phyloP scores from a whole-genome alignment of 345 rosid genomes.

The Dipteronia sinensis region DNA sequence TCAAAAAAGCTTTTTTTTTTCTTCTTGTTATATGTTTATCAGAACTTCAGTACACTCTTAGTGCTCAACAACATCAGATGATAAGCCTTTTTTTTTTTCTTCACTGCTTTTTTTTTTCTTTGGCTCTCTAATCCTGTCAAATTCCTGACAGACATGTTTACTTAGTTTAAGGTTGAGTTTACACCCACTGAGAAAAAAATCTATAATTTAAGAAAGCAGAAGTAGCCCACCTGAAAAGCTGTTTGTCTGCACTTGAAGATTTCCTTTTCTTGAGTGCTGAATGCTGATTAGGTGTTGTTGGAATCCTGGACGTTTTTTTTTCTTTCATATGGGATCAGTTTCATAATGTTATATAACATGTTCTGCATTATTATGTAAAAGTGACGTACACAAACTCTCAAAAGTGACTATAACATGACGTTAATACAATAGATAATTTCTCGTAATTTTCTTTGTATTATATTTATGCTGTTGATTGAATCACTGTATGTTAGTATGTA shows the following conservation, averaged over 20 bases:
- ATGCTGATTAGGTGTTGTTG: no score
- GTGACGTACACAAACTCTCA: no score
- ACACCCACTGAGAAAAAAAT: conserved; percentile 37
- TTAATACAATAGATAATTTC: no score
- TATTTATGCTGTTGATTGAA: not conserved
- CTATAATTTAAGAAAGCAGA: not conserved
- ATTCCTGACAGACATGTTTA: conserved; percentile 38
- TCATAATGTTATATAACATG: no score
- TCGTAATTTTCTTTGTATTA: no score
- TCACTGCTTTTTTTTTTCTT: conserved; percentile 24
- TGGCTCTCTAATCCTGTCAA: conserved; percentile 38
- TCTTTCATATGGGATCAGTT: no score
- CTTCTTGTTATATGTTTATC: conserved; percentile 15
- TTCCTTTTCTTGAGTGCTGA: conserved; percentile 4
- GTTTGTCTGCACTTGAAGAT: conserved; percentile 33
- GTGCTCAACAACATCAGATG: conserved; percentile 44
- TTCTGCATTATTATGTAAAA: no score
- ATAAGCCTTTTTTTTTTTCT: conserved; percentile 26
- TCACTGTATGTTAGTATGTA: not conserved
- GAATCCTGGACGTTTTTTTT: no score
- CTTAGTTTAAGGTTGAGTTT: conserved; percentile 45
- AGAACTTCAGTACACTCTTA: not conserved
- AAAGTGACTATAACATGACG: no score
- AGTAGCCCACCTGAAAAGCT: conserved; percentile 24
- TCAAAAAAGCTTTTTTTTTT: not conserved